A percentile compares a stretch with the other conserved stretches of the same genome.
These are phyloP conservation scores for Auriscalpium orientale DNA, from an alignment of 768 basidiomycete species.

Conservation along the genomic window DNA sequence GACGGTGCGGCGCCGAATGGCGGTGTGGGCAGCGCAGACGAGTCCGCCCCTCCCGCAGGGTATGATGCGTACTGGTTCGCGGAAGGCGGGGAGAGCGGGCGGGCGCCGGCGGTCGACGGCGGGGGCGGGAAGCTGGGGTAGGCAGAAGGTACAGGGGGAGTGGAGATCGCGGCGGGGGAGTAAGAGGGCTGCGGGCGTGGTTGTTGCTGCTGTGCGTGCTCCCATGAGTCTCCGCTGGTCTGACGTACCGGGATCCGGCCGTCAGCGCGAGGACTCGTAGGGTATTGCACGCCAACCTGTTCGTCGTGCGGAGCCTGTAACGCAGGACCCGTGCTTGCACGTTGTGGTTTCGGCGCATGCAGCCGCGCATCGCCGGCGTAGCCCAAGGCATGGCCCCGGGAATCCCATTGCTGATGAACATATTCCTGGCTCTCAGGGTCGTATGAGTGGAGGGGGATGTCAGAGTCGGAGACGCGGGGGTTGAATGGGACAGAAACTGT, in stretches of 20 bases:
- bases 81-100: background rate
- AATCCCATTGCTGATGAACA: constrained; percentile 45
- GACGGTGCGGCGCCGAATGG: background rate
- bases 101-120: background rate
- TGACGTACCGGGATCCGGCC: background rate
- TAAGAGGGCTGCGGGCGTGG: background rate
- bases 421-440: constrained; percentile 15
- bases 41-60: background rate
- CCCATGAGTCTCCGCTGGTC: background rate
- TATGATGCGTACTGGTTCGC: background rate
- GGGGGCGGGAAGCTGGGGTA: background rate
- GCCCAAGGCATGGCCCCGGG: constrained; percentile 40
- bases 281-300: background rate
- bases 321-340: background rate
- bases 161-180: background rate
- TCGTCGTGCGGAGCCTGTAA: background rate
- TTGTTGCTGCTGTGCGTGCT: background rate
- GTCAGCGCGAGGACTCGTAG: background rate
- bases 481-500: constrained; percentile 29
- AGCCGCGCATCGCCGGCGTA: constrained; percentile 37
- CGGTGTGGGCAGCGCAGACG: background rate
- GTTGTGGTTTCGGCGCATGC: constrained; percentile 44
- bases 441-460: constrained; percentile 36
- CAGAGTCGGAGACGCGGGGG: constrained; percentile 29
- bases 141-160: background rate